Percentiles rank a stretch among this genome's conserved stretches.
Conservation (phyloP, 345 rosid species). For the Pistacia atlantica region DNA sequence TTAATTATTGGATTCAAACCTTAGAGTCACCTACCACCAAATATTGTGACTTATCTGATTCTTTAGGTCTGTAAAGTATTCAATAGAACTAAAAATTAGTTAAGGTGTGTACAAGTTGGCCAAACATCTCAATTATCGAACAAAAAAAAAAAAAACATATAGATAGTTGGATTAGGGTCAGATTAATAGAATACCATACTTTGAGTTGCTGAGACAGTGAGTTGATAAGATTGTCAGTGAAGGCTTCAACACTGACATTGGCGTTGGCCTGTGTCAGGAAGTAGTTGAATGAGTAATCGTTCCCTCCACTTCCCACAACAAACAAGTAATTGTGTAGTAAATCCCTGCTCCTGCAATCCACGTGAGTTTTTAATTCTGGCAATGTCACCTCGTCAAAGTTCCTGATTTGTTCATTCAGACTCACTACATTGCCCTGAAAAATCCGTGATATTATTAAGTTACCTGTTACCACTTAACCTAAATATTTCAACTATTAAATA, state of each 20-base stretch:
- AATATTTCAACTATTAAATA: too few relatives aligned
- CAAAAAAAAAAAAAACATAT: too few relatives aligned
- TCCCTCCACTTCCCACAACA: slow-evolving; percentile 61
- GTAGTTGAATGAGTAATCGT: slow-evolving; percentile 67
- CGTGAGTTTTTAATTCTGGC: slow-evolving; percentile 31
- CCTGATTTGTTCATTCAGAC: slow-evolving; percentile 47
- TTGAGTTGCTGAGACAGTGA: slow-evolving; percentile 43
- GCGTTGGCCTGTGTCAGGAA: slow-evolving; percentile 28
- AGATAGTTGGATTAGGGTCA: too few relatives aligned
- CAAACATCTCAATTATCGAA: too few relatives aligned
- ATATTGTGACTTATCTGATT: too few relatives aligned
- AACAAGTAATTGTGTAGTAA: slow-evolving; percentile 41
- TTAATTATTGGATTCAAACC: too few relatives aligned
- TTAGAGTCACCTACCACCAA: too few relatives aligned
- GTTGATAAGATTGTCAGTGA: slow-evolving; percentile 47
- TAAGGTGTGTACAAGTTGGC: too few relatives aligned
- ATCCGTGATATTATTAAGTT: background rate
- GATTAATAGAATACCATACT: slow-evolving; percentile 27
- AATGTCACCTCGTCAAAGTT: slow-evolving; percentile 49
- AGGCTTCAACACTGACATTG: slow-evolving; percentile 33
- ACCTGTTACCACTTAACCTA: too few relatives aligned
- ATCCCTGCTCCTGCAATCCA: slow-evolving; percentile 20
- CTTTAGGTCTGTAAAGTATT: too few relatives aligned
- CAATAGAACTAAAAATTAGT: too few relatives aligned
- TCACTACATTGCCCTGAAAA: slow-evolving; percentile 54